phyloP scores from a whole-genome alignment of 208 protist species.

The Acanthamoeba healyi region DNA sequence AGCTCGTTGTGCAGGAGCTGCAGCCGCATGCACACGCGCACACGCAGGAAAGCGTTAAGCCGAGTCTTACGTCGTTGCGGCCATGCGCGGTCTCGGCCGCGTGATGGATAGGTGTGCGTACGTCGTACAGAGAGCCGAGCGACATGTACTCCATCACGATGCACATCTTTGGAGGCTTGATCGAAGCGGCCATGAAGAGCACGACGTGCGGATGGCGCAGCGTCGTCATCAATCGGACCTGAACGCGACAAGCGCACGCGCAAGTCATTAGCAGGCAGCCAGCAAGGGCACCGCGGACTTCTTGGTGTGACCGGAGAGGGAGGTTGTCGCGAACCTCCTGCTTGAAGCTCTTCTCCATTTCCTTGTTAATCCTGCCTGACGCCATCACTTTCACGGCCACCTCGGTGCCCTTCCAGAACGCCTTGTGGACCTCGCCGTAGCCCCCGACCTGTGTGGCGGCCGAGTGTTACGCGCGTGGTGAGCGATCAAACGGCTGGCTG shows the following conservation, averaged over 20 bases:
- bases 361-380: neutral
- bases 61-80: too few species aligned
- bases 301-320: too few species aligned
- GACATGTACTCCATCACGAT: constrained; percentile 54
- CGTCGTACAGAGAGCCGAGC: constrained; percentile 4
- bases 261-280: too few species aligned
- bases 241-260: too few species aligned
- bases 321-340: neutral
- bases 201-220: constrained; percentile 30
- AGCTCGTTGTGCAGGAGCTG: constrained; percentile 41
- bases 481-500: too few species aligned
- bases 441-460: neutral
- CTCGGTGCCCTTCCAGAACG: constrained; percentile 40
- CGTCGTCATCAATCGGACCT: constrained; percentile 6
- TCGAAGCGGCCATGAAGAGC: constrained; percentile 48
- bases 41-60: neutral
- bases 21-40: neutral
- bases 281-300: too few species aligned
- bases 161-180: neutral
- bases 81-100: neutral
- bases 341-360: constrained; percentile 47
- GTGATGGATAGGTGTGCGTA: neutral
- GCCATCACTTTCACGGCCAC: constrained; percentile 61
- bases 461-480: neutral
- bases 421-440: constrained; percentile 58